Evolutionary conservation across 495 filamentous ascomycete genomes (phyloP).

Genomic region (Gamarada debralockiae): DNA sequence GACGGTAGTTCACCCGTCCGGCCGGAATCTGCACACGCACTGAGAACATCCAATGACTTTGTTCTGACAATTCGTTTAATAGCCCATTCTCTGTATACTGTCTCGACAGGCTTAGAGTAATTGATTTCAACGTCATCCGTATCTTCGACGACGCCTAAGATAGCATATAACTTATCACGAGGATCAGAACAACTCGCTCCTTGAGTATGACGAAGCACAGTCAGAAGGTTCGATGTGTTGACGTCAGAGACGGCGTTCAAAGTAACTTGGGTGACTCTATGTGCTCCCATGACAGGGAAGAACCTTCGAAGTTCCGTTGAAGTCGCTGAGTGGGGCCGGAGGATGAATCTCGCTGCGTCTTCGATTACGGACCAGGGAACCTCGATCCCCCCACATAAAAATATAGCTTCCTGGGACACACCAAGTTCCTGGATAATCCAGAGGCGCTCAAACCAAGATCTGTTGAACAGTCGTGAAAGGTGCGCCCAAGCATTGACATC

Average conservation of each 20-base stretch:
- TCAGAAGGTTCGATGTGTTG: neutral
- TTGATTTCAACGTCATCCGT: neutral
- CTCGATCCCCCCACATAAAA: neutral
- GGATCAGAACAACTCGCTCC: slow-evolving; percentile 3
- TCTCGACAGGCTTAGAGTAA: neutral
- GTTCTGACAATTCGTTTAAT: neutral
- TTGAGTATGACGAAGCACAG: neutral
- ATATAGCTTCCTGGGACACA: neutral
- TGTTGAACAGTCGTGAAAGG: neutral
- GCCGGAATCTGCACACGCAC: neutral
- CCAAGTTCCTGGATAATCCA: neutral
- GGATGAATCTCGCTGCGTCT: slow-evolving; percentile 1
- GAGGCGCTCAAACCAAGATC: neutral
- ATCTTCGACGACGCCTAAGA: neutral
- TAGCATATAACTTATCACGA: neutral
- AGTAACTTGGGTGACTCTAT: slow-evolving; percentile 3
- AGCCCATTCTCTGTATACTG: slow-evolving; percentile 1
- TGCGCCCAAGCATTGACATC: neutral
- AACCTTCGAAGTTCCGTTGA: neutral
- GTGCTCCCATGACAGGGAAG: neutral
- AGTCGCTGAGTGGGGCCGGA: neutral
- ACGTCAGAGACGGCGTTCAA: neutral
- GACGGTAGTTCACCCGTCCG: neutral
- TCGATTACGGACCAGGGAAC: neutral
- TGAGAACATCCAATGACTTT: neutral